phyloP scores from a whole-genome alignment of 257 asterid species.

The Paraleonurus japonicus region DNA sequence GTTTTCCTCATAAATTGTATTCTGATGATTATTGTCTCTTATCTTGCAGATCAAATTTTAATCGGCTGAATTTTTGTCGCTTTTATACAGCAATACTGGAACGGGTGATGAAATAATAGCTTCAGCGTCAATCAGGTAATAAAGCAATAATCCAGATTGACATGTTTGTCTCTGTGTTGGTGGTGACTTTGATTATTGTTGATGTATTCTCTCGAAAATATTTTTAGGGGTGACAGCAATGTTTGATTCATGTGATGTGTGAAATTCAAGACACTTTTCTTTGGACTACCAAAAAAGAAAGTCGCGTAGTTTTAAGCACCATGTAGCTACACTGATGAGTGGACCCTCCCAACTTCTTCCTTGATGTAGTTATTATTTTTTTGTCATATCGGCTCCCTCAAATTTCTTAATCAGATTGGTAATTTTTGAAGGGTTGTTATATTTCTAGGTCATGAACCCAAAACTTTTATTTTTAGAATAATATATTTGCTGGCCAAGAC shows the following conservation, averaged over 20 bases:
- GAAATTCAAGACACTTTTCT: background rate
- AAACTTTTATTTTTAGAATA: background rate
- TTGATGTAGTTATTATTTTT: background rate
- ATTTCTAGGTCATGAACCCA: background rate
- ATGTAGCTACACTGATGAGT: background rate
- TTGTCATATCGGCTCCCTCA: background rate
- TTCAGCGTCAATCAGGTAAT: conserved; percentile 89
- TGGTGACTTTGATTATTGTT: background rate
- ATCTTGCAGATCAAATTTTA: conserved; percentile 74
- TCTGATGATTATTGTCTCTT: conserved; percentile 18
- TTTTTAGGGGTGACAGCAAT: background rate
- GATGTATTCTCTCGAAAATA: background rate
- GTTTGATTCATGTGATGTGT: background rate
- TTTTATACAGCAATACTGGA: conserved; percentile 89
- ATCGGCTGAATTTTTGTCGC: conserved; percentile 71
- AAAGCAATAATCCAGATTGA: conserved; percentile 1
- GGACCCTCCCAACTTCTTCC: background rate
- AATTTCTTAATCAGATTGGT: no score
- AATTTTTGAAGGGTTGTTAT: background rate
- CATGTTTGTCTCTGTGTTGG: background rate
- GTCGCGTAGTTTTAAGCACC: background rate
- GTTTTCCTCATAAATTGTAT: background rate
- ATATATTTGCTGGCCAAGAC: background rate
- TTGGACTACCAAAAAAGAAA: background rate
- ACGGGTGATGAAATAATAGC: conserved; percentile 83